Percentiles rank a stretch among this genome's conserved stretches.
Conservation (phyloP, 1,284 basidiomycete species). For the Malassezia pachydermatis region DNA sequence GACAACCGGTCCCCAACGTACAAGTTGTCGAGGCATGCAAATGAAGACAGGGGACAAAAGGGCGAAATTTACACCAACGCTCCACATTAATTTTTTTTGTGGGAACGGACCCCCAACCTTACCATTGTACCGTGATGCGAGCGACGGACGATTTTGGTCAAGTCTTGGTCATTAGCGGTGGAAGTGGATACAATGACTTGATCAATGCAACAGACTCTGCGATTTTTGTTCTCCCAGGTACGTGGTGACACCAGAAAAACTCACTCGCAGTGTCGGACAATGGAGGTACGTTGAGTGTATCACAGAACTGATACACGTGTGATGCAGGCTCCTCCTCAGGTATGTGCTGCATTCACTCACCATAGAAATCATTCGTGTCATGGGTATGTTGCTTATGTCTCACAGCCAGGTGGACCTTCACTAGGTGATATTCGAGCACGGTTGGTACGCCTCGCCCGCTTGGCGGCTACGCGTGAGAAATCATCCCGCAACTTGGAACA, state of each 20-base stretch:
- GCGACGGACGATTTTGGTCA: conserved; percentile 14
- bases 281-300: conserved; percentile 45
- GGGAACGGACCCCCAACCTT: background rate
- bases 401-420: conserved; percentile 33
- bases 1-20: too few species aligned
- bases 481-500: conserved; percentile 52
- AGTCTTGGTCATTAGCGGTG: conserved; percentile 51
- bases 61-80: background rate
- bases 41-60: background rate
- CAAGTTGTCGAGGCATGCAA: too few species aligned
- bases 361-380: conserved; percentile 33
- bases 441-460: conserved; percentile 67
- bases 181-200: conserved; percentile 53
- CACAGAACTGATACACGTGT: conserved; percentile 1
- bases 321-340: conserved; percentile 13
- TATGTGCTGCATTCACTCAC: conserved; percentile 1
- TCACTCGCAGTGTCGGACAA: conserved; percentile 62
- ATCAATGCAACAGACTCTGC: conserved; percentile 51
- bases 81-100: background rate
- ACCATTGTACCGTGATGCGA: background rate
- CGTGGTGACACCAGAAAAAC: background rate
- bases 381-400: conserved; percentile 12
- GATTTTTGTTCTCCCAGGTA: conserved; percentile 45
- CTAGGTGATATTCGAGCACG: conserved; percentile 58
- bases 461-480: conserved; percentile 49